These are phyloP conservation scores for Lineolata rhizophorae DNA, from an alignment of 495 filamentous ascomycete species.

Conservation along the genomic window DNA sequence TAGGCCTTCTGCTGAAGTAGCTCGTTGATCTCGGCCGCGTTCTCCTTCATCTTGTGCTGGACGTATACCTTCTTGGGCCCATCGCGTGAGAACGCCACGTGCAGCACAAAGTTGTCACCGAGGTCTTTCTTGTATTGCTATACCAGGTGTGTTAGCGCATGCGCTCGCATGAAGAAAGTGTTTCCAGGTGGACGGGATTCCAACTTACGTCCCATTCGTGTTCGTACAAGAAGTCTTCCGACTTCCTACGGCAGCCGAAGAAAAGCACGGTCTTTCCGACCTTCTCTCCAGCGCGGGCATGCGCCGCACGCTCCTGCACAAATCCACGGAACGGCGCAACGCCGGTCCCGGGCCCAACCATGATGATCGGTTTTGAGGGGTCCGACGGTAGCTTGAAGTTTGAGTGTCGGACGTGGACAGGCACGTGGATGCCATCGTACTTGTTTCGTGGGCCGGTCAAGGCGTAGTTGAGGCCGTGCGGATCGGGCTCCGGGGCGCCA, in stretches of 20 bases:
- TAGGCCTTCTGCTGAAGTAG: constrained; percentile 76
- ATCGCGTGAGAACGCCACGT: constrained; percentile 88
- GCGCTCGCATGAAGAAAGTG: background rate
- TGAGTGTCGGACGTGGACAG: constrained; percentile 89
- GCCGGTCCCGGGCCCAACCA: constrained; percentile 91
- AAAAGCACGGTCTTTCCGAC: constrained; percentile 85
- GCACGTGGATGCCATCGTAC: constrained; percentile 89
- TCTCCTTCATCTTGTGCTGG: constrained; percentile 73
- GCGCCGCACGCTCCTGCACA: constrained; percentile 73
- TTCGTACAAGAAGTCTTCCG: constrained; percentile 81
- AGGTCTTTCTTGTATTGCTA: constrained; percentile 65
- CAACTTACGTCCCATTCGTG: constrained; percentile 78
- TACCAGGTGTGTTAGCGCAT: constrained; percentile 5
- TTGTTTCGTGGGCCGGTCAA: constrained; percentile 86
- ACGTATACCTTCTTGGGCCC: constrained; percentile 80
- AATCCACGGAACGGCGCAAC: constrained; percentile 94
- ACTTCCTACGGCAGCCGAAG: constrained; percentile 70
- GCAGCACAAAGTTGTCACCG: constrained; percentile 66
- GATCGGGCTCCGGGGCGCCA: constrained; percentile 63
- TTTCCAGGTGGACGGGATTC: too few relatives aligned
- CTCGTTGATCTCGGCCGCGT: constrained; percentile 65
- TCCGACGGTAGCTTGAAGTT: constrained; percentile 99
- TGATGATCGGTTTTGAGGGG: constrained; percentile 78
- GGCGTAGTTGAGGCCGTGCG: constrained; percentile 73
- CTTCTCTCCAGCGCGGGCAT: constrained; percentile 55